A percentile compares a stretch with the other conserved stretches of the same genome.
phyloP scores from a whole-genome alignment of 345 rosid genomes.

The Moricandia arvensis region DNA sequence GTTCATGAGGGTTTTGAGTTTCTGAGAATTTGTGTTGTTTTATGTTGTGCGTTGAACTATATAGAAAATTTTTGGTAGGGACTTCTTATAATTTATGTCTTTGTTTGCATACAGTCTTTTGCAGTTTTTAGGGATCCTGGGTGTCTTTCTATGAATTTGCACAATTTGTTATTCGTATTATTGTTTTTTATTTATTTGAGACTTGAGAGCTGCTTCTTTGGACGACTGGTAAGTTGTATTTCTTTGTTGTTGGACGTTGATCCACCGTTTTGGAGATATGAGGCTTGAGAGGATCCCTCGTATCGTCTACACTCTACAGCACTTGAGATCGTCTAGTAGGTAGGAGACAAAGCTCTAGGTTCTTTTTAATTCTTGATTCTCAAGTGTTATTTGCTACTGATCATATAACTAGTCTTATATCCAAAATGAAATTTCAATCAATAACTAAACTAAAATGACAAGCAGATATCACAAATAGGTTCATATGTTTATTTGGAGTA shows the following conservation, averaged over 20 bases:
- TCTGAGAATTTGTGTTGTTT: constrained; percentile 27
- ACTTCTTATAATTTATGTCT: constrained; percentile 1
- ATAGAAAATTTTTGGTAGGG: constrained; percentile 34
- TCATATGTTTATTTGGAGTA: background rate
- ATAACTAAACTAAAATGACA: background rate
- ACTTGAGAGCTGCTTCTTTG: background rate
- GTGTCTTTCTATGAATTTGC: constrained; percentile 8
- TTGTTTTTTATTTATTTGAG: background rate
- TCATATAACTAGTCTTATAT: background rate
- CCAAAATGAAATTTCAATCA: background rate
- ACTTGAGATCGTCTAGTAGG: background rate
- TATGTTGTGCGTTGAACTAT: constrained; percentile 15
- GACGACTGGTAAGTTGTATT: background rate
- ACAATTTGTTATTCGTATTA: constrained; percentile 22
- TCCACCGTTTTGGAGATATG: background rate
- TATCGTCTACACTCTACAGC: background rate
- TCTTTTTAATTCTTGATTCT: too few relatives aligned
- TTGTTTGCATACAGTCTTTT: constrained; percentile 17
- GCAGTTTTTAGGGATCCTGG: background rate
- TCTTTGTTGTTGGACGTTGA: background rate
- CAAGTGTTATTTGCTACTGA: background rate
- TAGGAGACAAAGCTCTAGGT: background rate
- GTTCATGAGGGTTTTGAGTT: constrained; percentile 14
- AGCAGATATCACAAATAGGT: background rate
- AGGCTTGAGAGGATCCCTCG: too few relatives aligned